Evolutionary conservation across 2,329 filamentous ascomycete genomes (phyloP).

Genomic region (Dactylellina haptotyla): DNA sequence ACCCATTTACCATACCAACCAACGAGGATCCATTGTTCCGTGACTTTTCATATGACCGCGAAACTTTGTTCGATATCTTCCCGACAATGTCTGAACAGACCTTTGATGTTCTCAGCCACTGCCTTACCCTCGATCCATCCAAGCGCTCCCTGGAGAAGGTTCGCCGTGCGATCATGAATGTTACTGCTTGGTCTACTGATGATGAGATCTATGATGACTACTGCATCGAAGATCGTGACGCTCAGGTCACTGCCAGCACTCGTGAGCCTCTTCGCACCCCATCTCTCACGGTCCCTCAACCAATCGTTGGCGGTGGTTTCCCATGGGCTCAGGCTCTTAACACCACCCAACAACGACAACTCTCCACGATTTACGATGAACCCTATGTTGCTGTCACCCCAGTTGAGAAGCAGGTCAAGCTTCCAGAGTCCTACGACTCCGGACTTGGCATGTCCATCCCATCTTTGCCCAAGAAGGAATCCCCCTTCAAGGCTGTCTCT

Average conservation of each 20-base stretch:
- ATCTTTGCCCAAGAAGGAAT: constrained; percentile 69
- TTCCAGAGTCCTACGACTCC: constrained; percentile 89
- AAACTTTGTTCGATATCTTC: constrained; percentile 97
- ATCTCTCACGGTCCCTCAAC: constrained; percentile 85
- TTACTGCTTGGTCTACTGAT: constrained; percentile 90
- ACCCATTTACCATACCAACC: constrained; percentile 91
- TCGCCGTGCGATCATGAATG: constrained; percentile 79
- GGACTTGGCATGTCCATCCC: constrained; percentile 82
- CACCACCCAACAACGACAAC: constrained; percentile 78
- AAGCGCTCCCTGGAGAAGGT: constrained; percentile 84
- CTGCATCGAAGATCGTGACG: constrained; percentile 81
- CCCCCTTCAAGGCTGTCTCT: constrained; percentile 59
- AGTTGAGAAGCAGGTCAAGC: constrained; percentile 65
- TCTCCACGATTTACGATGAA: constrained; percentile 83
- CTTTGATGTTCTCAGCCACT: constrained; percentile 89
- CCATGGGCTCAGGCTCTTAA: constrained; percentile 94
- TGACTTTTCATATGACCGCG: constrained; percentile 91
- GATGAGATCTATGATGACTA: constrained; percentile 94
- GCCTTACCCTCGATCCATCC: constrained; percentile 87
- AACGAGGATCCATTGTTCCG: constrained; percentile 91
- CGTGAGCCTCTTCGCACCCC: constrained; percentile 95
- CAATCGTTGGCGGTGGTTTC: constrained; percentile 81
- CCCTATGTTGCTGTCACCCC: constrained; percentile 55
- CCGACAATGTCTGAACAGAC: constrained; percentile 99
- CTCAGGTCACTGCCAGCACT: constrained; percentile 82